Conservation (phyloP, 495 filamentous ascomycete species). For the Xanthoparmelia taractica region DNA sequence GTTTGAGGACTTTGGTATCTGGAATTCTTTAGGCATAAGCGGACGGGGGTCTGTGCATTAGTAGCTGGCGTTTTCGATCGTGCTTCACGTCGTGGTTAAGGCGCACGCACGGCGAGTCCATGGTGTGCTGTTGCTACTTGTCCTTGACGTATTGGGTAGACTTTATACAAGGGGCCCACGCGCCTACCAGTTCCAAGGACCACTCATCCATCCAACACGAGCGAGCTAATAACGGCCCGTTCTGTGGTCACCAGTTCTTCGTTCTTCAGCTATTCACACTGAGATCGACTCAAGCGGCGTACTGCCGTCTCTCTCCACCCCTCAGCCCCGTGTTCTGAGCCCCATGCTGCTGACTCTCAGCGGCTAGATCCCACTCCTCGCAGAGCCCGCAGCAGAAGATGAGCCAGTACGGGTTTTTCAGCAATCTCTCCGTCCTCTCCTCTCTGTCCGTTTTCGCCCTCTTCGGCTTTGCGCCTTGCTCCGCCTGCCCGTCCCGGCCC, state of each 20-base stretch:
- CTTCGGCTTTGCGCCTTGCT: background rate
- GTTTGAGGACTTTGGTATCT: background rate
- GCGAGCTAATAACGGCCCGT: background rate
- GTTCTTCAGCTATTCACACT: background rate
- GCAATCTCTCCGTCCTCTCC: background rate
- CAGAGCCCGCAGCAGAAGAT: constrained; percentile 2
- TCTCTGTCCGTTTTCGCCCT: background rate
- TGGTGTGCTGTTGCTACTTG: background rate
- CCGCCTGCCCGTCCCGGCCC: background rate
- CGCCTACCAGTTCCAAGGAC: background rate
- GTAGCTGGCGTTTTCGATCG: background rate
- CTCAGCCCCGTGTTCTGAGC: background rate
- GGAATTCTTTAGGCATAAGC: background rate
- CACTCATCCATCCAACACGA: background rate
- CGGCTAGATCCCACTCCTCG: background rate
- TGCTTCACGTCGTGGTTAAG: background rate
- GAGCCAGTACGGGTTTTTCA: background rate
- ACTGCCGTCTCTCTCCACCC: background rate
- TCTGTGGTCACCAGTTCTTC: background rate
- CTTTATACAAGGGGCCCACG: background rate
- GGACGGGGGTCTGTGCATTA: background rate
- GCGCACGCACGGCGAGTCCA: background rate
- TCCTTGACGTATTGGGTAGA: background rate
- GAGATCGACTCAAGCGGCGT: background rate
- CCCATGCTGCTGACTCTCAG: background rate